Evolutionary conservation across 2,329 filamentous ascomycete genomes (phyloP), one percentile per base, ranked within the genome.

Genomic region (Phaeomoniella chlamydospora): DNA sequence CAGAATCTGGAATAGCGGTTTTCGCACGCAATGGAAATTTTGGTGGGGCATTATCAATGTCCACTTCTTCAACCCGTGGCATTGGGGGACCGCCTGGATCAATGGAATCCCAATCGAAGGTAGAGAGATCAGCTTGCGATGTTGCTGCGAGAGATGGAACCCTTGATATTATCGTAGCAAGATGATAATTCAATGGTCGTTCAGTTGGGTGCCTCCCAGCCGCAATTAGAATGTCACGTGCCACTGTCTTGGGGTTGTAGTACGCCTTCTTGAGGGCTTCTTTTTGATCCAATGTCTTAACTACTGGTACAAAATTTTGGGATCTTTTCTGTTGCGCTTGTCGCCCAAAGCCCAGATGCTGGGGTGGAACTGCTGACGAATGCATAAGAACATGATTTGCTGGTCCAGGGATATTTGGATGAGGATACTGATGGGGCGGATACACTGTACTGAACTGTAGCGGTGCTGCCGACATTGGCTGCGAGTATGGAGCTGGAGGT

Each of bases 221-320:
- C 12, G 72, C 70, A 34, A 79, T 65, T 9, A 80, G 56, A 4
- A 81, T 63, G 48, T 79, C 74, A 35, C 72, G 58, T 3, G 74
- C 75, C 40, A 80, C 75, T 0, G 72, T 79, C 31, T 65, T 62
- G 1, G 68, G 63, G 46, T 79, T 65, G 47, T 80, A 80, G 12
- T 54, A 61, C 4, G 61, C 61, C 40, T 67, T 68, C 16, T 61
- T 39, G 4, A 57, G 40, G 3, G 57, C 55, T 34, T 64, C 53
- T 15, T 43, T 41, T 34, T 47, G 45, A 3, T 56, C 48, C 12
- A 76, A 47, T 0, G 58, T 56, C 41, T 66, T 57, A 3, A 67
- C 62, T 22, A 68, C 37, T 15, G 41, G 36, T 26, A 26, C n/a
- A n/a, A 26, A 26, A n/a, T 26, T 26, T 26, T 26, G 22, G 6